phyloP scores from a whole-genome alignment of 1,284 basidiomycete genomes.

The Rhodotorula sp. region DNA sequence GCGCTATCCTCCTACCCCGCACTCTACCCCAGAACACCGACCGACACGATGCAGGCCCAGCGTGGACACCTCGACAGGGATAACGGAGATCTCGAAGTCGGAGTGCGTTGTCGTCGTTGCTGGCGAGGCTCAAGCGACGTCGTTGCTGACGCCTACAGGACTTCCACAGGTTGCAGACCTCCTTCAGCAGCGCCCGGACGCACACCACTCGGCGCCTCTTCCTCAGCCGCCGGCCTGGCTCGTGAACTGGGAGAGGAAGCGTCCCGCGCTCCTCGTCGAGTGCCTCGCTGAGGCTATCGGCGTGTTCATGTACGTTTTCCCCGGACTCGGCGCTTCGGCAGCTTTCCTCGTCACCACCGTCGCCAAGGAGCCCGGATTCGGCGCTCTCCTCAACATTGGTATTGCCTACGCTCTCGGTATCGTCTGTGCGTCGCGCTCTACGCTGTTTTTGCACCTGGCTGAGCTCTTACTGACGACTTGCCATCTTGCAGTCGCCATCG shows the following conservation, averaged over 20 bases:
- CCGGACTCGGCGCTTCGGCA: conserved; percentile 21
- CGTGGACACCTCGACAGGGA: conserved; percentile 27
- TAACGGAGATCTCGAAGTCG: conserved; percentile 33
- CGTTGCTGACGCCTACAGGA: too few relatives aligned
- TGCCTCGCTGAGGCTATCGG: conserved; percentile 34
- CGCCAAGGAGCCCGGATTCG: conserved; percentile 30
- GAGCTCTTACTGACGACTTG: not conserved
- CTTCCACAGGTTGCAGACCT: conserved; percentile 17
- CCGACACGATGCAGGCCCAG: conserved; percentile 25
- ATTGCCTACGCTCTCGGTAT: conserved; percentile 40
- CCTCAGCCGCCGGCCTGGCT: conserved; percentile 25
- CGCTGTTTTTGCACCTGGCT: not conserved
- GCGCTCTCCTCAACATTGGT: conserved; percentile 30
- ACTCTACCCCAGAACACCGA: too few relatives aligned
- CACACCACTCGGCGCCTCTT: conserved; percentile 12
- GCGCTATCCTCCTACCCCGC: too few relatives aligned
- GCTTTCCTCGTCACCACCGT: conserved; percentile 35
- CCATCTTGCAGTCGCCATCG: conserved; percentile 29
- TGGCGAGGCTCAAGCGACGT: not conserved
- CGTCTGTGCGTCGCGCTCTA: conserved; percentile 8
- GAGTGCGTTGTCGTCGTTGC: conserved; percentile 1
- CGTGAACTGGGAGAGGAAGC: conserved; percentile 30
- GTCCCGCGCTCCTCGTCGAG: conserved; percentile 39
- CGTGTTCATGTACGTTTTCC: conserved; percentile 38
- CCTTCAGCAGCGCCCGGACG: conserved; percentile 5